Evolutionary conservation across 1,284 basidiomycete genomes (phyloP).

Genomic region (Blastosporella zonata): DNA sequence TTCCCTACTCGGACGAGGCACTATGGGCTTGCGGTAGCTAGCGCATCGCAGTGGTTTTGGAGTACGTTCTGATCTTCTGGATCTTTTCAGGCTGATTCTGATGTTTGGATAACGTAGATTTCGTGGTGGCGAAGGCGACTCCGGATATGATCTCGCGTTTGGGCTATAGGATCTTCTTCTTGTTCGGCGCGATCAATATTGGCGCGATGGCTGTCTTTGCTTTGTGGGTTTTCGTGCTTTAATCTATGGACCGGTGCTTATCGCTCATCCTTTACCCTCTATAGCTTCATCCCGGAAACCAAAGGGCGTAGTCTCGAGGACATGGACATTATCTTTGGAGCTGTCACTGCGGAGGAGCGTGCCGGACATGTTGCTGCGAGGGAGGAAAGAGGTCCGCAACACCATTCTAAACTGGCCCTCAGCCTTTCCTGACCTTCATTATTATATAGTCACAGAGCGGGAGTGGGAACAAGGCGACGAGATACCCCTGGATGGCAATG

Average conservation of each 20-base stretch:
- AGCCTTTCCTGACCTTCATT: no score
- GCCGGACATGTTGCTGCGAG: conserved; percentile 46
- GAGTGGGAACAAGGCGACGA: no score
- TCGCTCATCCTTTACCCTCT: no score
- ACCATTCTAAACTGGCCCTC: no score
- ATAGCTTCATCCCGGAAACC: conserved; percentile 69
- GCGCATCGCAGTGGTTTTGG: conserved; percentile 76
- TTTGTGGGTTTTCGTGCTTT: conserved; percentile 26
- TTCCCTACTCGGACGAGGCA: conserved; percentile 81
- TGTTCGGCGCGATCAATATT: conserved; percentile 65
- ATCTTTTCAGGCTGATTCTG: background rate
- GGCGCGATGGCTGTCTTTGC: conserved; percentile 46
- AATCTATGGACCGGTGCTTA: background rate
- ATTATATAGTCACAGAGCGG: no score
- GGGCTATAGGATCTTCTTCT: conserved; percentile 66
- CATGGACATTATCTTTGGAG: conserved; percentile 80
- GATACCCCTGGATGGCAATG: no score
- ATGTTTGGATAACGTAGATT: conserved; percentile 43
- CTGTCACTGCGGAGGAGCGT: conserved; percentile 56
- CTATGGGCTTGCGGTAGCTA: conserved; percentile 70
- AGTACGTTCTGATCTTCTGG: conserved; percentile 37
- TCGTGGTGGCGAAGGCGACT: conserved; percentile 68
- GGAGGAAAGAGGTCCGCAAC: conserved; percentile 29
- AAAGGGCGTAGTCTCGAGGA: conserved; percentile 72
- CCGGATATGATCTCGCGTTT: conserved; percentile 59